phyloP scores from a whole-genome alignment of 1,284 basidiomycete species.

The Mycena citricolor region DNA sequence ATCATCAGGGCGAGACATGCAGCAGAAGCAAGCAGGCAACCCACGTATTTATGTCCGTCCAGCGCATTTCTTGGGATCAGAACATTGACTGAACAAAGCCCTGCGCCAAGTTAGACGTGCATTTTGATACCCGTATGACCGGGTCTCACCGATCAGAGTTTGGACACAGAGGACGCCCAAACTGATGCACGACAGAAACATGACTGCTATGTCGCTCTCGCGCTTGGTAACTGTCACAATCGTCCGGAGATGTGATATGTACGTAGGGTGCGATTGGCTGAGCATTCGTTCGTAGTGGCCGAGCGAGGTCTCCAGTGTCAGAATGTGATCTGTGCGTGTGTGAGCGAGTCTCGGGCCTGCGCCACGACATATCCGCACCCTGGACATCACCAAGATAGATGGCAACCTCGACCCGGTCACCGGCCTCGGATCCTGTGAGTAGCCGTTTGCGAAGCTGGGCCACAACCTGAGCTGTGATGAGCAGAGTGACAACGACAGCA shows the following conservation, averaged over 20 bases:
- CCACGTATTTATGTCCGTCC: slow-evolving; percentile 6
- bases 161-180: slow-evolving; percentile 73
- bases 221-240: slow-evolving; percentile 61
- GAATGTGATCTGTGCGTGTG: slow-evolving; percentile 74
- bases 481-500: neutral
- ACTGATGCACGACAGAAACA: slow-evolving; percentile 68
- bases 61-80: slow-evolving; percentile 5
- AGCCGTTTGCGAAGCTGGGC: slow-evolving; percentile 79
- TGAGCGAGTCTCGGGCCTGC: neutral
- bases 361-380: slow-evolving; percentile 48
- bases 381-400: slow-evolving; percentile 94
- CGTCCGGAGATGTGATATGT: slow-evolving; percentile 76
- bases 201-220: slow-evolving; percentile 64
- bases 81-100: slow-evolving; percentile 18
- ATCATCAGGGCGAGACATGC: neutral
- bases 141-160: slow-evolving; percentile 57
- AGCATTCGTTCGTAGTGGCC: slow-evolving; percentile 89
- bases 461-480: slow-evolving; percentile 85
- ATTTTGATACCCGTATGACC: neutral
- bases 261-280: slow-evolving; percentile 84
- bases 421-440: slow-evolving; percentile 32
- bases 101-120: neutral
- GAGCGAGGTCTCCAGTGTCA: slow-evolving; percentile 84
- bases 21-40: neutral
- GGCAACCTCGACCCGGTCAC: slow-evolving; percentile 63